phyloP scores from a whole-genome alignment of 345 rosid species.

The Salix brachista region DNA sequence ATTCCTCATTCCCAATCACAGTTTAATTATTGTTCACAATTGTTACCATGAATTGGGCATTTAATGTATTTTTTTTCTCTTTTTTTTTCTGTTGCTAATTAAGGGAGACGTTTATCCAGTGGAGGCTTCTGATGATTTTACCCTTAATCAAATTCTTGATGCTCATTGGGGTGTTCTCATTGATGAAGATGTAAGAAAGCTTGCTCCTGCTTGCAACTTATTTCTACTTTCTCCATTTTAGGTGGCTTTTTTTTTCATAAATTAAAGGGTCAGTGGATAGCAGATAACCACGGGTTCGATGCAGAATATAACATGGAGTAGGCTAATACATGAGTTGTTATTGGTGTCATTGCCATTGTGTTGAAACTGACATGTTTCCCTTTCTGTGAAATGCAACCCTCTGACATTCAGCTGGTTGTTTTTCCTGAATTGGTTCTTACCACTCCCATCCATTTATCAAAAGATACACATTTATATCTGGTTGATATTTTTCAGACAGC shows the following conservation, averaged over 20 bases:
- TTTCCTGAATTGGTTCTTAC: background rate
- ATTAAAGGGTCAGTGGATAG: background rate
- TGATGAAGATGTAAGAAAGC: conserved; percentile 76
- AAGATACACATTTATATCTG: background rate
- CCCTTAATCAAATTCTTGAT: conserved; percentile 62
- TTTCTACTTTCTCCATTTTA: background rate
- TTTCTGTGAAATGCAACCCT: background rate
- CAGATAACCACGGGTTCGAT: background rate
- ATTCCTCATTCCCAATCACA: background rate
- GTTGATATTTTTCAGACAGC: conserved; percentile 44
- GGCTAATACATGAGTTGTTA: background rate
- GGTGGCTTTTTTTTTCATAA: background rate
- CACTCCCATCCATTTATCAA: background rate
- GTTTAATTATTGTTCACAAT: background rate
- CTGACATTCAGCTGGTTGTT: background rate
- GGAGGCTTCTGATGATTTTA: conserved; percentile 53
- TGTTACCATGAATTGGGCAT: conserved; percentile 1
- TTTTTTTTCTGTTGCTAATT: background rate
- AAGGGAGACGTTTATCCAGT: conserved; percentile 98
- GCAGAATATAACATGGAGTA: background rate
- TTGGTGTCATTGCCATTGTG: background rate
- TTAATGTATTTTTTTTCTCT: background rate
- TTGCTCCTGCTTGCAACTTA: conserved; percentile 3
- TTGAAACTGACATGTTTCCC: background rate
- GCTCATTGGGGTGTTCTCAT: conserved; percentile 93